These are phyloP conservation scores for Coprinopsis marcescibilis DNA, from an alignment of 768 basidiomycete species.

Conservation along the genomic window DNA sequence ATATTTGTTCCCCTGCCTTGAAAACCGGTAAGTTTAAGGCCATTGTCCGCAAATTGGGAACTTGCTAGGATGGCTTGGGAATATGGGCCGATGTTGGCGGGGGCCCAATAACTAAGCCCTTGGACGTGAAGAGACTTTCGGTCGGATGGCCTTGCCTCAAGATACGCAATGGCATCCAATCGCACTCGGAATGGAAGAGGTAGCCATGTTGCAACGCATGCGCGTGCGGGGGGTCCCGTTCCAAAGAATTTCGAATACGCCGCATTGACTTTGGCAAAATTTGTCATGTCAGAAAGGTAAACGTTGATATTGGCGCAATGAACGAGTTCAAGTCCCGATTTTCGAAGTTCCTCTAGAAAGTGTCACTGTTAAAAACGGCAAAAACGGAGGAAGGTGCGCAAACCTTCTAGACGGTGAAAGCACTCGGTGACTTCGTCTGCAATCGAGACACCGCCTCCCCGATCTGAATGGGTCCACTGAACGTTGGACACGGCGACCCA, in stretches of 20 bases:
- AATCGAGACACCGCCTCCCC: conserved; percentile 32
- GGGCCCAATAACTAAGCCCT: conserved; percentile 96
- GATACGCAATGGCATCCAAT: conserved; percentile 80
- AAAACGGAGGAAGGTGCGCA: conserved; percentile 10
- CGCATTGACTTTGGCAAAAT: conserved; percentile 72
- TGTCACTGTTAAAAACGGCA: background rate
- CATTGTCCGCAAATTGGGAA: background rate
- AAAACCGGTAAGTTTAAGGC: conserved; percentile 5
- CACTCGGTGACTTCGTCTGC: conserved; percentile 70
- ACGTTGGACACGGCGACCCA: conserved; percentile 73
- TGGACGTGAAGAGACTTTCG: conserved; percentile 89
- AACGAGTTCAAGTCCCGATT: conserved; percentile 44
- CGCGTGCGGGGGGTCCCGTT: conserved; percentile 85
- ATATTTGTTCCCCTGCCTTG: conserved; percentile 72
- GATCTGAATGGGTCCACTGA: conserved; percentile 19
- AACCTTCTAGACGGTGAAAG: conserved; percentile 63
- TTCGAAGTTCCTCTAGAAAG: conserved; percentile 46
- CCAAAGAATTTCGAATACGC: conserved; percentile 83
- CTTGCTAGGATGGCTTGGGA: conserved; percentile 83
- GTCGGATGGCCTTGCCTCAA: conserved; percentile 30
- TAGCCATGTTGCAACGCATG: conserved; percentile 84
- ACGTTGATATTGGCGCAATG: conserved; percentile 38
- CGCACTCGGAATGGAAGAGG: conserved; percentile 49
- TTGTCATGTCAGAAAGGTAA: conserved; percentile 73
- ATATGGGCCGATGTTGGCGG: conserved; percentile 98